A percentile compares a stretch with the other conserved stretches of the same genome.
Evolutionary conservation across 2,329 filamentous ascomycete species (phyloP).

Genomic region (Ophiostoma montium): DNA sequence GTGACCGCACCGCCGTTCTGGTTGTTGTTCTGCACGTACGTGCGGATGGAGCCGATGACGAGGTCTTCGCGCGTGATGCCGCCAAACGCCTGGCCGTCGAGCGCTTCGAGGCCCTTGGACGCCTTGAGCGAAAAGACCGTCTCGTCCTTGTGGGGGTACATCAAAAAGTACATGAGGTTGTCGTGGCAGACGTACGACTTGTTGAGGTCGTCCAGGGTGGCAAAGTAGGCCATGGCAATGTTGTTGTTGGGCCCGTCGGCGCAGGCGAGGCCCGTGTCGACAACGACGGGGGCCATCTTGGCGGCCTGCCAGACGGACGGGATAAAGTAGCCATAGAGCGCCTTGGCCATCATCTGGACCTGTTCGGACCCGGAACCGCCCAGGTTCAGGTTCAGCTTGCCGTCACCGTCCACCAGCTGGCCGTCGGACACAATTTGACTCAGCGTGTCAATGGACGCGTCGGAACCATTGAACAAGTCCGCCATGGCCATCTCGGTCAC

Average conservation of each 20-base stretch:
- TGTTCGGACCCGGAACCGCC: neutral
- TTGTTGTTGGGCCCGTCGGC: neutral
- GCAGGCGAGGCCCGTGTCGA: neutral
- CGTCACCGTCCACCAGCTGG: neutral
- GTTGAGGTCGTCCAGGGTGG: neutral
- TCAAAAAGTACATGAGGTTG: neutral
- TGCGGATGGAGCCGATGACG: conserved; percentile 18
- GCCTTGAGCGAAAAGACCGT: neutral
- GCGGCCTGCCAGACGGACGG: neutral
- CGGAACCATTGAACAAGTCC: neutral
- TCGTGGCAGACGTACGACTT: neutral
- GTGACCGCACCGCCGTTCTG: conserved; percentile 17
- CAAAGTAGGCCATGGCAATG: neutral
- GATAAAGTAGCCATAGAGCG: neutral
- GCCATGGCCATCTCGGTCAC: neutral
- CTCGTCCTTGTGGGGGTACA: neutral
- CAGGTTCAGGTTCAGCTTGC: too few relatives aligned
- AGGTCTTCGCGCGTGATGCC: conserved; percentile 17
- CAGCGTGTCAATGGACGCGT: neutral
- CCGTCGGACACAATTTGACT: neutral
- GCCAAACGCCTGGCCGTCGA: conserved; percentile 12
- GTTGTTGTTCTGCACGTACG: conserved; percentile 19
- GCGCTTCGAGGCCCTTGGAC: neutral
- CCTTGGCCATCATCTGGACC: neutral
- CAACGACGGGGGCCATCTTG: neutral